These are phyloP conservation scores for Carpinus viminea DNA, from an alignment of 306 rosid genomes.

Conservation along the genomic window DNA sequence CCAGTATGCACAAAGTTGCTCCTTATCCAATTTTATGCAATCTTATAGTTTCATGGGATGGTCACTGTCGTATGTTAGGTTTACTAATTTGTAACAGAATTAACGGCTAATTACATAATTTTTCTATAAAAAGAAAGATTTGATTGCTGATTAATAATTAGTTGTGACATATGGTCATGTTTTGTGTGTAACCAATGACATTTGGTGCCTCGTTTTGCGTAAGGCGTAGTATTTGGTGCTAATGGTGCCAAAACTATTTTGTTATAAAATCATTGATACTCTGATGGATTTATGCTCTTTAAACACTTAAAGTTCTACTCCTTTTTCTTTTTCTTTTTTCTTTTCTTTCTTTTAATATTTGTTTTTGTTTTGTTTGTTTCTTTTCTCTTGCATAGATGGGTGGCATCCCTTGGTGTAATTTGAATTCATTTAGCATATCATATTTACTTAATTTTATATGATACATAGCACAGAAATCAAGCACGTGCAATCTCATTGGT, in stretches of 20 bases:
- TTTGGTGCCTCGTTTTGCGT: not conserved
- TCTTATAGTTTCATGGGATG: slow-evolving; percentile 19
- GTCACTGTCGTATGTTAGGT: not conserved
- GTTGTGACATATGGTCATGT: not conserved
- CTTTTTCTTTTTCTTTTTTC: no score
- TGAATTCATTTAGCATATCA: not conserved
- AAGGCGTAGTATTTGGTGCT: not conserved
- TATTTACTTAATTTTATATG: no score
- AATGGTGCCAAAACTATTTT: not conserved
- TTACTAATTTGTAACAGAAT: slow-evolving; percentile 1
- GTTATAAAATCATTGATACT: not conserved
- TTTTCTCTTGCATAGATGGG: not conserved
- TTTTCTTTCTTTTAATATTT: no score
- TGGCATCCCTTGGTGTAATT: not conserved
- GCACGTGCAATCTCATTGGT: no score
- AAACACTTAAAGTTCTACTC: no score
- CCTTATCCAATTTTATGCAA: slow-evolving; percentile 28
- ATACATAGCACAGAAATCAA: no score
- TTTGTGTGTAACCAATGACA: not conserved
- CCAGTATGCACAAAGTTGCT: slow-evolving; percentile 56
- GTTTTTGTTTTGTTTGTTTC: no score
- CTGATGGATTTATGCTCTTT: no score
- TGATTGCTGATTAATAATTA: not conserved
- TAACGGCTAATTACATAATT: not conserved
- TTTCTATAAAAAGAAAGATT: slow-evolving; percentile 7